These are phyloP conservation scores for Fusarium keratoplasticum DNA, from an alignment of 2,329 filamentous ascomycete genomes.

Conservation along the genomic window DNA sequence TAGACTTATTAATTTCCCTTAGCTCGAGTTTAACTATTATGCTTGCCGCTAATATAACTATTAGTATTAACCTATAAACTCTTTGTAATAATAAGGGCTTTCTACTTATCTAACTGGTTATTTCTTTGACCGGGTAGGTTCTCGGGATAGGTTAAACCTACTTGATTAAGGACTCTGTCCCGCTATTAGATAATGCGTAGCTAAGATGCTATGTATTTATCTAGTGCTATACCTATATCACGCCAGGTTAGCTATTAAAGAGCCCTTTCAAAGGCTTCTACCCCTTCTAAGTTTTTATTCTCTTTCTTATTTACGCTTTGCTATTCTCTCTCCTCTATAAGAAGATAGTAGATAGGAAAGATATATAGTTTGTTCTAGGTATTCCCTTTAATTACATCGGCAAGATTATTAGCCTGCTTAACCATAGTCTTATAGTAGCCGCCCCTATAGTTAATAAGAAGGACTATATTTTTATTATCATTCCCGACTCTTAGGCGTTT, in stretches of 20 bases:
- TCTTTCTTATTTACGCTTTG: background rate
- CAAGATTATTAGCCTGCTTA: background rate
- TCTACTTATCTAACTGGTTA: background rate
- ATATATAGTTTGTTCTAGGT: background rate
- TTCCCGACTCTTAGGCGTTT: background rate
- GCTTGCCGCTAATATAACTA: conserved; percentile 1
- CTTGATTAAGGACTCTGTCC: background rate
- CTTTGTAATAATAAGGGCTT: background rate
- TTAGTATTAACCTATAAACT: background rate
- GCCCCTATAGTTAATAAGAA: background rate
- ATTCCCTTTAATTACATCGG: background rate
- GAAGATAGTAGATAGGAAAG: background rate
- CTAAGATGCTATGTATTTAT: background rate
- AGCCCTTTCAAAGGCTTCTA: background rate
- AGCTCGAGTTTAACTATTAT: background rate
- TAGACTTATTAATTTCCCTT: background rate
- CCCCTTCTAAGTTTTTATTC: background rate
- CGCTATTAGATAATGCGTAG: background rate
- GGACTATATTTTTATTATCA: background rate
- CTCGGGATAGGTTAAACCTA: background rate
- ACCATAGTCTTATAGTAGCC: background rate
- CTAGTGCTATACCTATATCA: background rate
- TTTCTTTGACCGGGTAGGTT: background rate
- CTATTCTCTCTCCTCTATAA: background rate
- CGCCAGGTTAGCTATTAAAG: background rate